These are phyloP conservation scores for Pilatotrama ljubarskyi DNA, from an alignment of 768 basidiomycete genomes.

Conservation along the genomic window DNA sequence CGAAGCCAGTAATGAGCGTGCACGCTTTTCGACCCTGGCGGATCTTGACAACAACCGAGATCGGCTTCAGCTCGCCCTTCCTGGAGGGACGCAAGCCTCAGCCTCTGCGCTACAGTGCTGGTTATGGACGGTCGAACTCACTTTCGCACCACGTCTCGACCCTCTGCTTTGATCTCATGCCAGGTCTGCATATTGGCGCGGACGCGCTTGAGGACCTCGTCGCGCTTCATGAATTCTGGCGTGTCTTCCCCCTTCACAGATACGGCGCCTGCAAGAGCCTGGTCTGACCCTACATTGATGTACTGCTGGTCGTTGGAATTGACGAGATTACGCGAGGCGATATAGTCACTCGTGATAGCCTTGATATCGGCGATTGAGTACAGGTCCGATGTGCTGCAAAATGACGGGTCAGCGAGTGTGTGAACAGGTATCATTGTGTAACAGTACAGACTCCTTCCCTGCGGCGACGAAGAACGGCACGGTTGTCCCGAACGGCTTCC, in stretches of 20 bases:
- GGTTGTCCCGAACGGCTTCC: conserved; percentile 68
- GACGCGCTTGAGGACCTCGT: conserved; percentile 57
- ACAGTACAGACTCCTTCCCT: conserved; percentile 55
- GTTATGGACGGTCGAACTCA: conserved; percentile 36
- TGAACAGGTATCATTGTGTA: not conserved
- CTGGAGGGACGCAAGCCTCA: conserved; percentile 37
- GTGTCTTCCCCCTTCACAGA: conserved; percentile 31
- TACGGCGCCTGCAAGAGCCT: conserved; percentile 32
- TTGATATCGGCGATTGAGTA: conserved; percentile 62
- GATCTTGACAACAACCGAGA: conserved; percentile 67
- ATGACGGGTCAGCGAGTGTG: not conserved
- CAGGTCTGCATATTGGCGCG: conserved; percentile 73
- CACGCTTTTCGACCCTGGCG: conserved; percentile 78
- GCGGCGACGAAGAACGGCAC: conserved; percentile 62
- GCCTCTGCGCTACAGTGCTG: not conserved
- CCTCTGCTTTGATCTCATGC: conserved; percentile 61
- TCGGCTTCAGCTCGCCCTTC: conserved; percentile 74
- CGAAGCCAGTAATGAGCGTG: conserved; percentile 78
- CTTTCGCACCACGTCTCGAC: conserved; percentile 61
- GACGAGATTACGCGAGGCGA: conserved; percentile 58
- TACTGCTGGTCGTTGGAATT: conserved; percentile 68
- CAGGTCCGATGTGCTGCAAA: conserved; percentile 47
- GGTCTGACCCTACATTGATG: conserved; percentile 61
- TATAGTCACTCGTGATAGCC: conserved; percentile 59
- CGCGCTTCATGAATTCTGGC: conserved; percentile 62